A percentile compares a stretch with the other conserved stretches of the same genome.
Evolutionary conservation across 805 yeast genomes (phyloP).

Genomic region (Sungouiella blattae): DNA sequence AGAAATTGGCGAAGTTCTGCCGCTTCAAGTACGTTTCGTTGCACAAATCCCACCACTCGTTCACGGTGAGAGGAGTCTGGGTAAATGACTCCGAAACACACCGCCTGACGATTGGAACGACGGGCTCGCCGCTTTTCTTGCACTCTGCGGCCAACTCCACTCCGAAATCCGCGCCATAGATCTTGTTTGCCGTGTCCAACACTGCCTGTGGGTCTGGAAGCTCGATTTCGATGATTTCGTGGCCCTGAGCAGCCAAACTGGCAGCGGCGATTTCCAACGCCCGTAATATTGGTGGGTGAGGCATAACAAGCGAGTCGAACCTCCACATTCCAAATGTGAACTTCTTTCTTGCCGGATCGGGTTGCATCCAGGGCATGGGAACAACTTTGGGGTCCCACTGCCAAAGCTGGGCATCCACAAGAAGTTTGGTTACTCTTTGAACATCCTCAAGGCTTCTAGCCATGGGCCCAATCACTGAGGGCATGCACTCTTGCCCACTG

Average conservation of each 20-base stretch:
- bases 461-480: slow-evolving; percentile 64
- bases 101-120: not conserved
- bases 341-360: slow-evolving; percentile 19
- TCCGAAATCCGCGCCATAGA: not conserved
- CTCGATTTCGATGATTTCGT: slow-evolving; percentile 1
- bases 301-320: slow-evolving; percentile 1
- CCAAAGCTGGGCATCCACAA: slow-evolving; percentile 64
- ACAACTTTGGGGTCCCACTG: slow-evolving; percentile 41
- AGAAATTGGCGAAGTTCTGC: not conserved
- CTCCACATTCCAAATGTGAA: slow-evolving; percentile 1
- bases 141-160: not conserved
- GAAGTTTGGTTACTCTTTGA: slow-evolving; percentile 58
- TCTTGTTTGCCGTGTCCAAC: not conserved
- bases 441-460: slow-evolving; percentile 59
- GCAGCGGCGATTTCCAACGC: not conserved
- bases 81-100: not conserved
- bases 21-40: not conserved
- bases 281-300: slow-evolving; percentile 1
- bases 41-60: slow-evolving; percentile 2
- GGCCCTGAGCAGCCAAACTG: not conserved
- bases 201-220: not conserved
- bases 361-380: slow-evolving; percentile 49
- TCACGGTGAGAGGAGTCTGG: not conserved
- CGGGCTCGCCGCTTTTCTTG: slow-evolving; percentile 2
- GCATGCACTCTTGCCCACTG: slow-evolving; percentile 57